Conservation (phyloP, 179 eudicot genomes). For the Heliamphora pulchella region DNA sequence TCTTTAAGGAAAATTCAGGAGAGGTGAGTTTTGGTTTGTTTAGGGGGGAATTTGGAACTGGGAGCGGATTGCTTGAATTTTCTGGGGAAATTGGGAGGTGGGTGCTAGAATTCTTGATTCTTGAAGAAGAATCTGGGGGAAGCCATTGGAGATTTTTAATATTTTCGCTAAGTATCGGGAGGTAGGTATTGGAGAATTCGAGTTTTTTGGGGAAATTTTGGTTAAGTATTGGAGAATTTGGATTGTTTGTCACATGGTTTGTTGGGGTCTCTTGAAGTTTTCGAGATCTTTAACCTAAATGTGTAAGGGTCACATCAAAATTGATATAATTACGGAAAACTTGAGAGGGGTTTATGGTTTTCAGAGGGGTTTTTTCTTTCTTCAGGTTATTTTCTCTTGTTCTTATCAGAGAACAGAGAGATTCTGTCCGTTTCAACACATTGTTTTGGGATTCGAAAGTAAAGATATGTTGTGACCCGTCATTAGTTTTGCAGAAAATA, state of each 20-base stretch:
- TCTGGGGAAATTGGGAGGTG: conserved; percentile 11
- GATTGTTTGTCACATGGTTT: conserved; percentile 6
- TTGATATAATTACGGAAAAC: not conserved
- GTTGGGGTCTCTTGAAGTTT: conserved; percentile 18
- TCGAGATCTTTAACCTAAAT: conserved; percentile 5
- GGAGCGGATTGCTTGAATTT: conserved; percentile 8
- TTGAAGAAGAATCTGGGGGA: not conserved
- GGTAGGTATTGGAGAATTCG: conserved; percentile 4
- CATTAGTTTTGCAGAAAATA: conserved; percentile 17
- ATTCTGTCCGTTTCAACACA: conserved; percentile 32
- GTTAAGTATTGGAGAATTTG: not conserved
- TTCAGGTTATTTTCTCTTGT: conserved; percentile 8
- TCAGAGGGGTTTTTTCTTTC: not conserved
- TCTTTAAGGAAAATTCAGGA: not conserved
- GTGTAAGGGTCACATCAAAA: not conserved
- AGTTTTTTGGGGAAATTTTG: conserved; percentile 5
- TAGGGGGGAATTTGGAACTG: not conserved
- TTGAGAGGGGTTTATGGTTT: conserved; percentile 14
- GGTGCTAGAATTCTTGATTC: not conserved
- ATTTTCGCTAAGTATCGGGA: not conserved
- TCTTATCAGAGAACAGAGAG: conserved; percentile 14
- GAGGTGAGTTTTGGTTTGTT: not conserved
- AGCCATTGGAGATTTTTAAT: not conserved
- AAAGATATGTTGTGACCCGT: conserved; percentile 2
- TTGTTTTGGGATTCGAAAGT: conserved; percentile 23